These are phyloP conservation scores for Moelleriella libera DNA, from an alignment of 2,329 filamentous ascomycete species.

Conservation along the genomic window DNA sequence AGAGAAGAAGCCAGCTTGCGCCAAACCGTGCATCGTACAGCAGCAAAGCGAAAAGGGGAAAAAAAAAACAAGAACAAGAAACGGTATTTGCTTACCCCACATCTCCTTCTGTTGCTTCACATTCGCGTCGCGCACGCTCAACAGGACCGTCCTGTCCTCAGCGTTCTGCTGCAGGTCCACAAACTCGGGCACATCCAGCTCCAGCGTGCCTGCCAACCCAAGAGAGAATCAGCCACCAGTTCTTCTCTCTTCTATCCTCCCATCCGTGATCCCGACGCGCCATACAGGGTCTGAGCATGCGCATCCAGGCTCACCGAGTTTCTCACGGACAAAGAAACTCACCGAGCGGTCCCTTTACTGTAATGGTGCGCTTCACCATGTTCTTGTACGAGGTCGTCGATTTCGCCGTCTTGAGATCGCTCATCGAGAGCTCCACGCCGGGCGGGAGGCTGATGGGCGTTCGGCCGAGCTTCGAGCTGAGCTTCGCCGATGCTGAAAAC, in stretches of 20 bases:
- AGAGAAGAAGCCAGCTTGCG: neutral
- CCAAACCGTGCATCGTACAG: neutral
- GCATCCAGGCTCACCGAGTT: neutral
- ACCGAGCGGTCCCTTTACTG: constrained; percentile 73
- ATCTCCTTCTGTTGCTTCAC: constrained; percentile 73
- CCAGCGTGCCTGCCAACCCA: constrained; percentile 47
- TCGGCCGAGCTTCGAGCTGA: constrained; percentile 71
- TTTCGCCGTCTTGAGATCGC: constrained; percentile 41
- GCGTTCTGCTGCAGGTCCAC: constrained; percentile 57
- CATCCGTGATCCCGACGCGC: too few relatives aligned
- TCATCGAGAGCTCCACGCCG: constrained; percentile 63
- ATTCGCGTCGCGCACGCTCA: constrained; percentile 56
- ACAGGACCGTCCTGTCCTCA: constrained; percentile 44
- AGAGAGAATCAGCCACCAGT: neutral
- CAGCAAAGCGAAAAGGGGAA: neutral
- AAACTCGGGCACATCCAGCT: constrained; percentile 67
- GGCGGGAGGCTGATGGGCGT: constrained; percentile 70
- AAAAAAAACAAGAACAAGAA: neutral
- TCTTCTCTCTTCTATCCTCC: too few relatives aligned
- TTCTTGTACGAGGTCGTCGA: constrained; percentile 45
- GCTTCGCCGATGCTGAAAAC: constrained; percentile 59
- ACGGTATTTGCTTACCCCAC: constrained; percentile 57
- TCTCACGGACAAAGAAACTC: constrained; percentile 12
- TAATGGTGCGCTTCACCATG: constrained; percentile 52
- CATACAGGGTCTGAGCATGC: neutral